Conservation (phyloP, 306 rosid genomes). For the Corylus americana region DNA sequence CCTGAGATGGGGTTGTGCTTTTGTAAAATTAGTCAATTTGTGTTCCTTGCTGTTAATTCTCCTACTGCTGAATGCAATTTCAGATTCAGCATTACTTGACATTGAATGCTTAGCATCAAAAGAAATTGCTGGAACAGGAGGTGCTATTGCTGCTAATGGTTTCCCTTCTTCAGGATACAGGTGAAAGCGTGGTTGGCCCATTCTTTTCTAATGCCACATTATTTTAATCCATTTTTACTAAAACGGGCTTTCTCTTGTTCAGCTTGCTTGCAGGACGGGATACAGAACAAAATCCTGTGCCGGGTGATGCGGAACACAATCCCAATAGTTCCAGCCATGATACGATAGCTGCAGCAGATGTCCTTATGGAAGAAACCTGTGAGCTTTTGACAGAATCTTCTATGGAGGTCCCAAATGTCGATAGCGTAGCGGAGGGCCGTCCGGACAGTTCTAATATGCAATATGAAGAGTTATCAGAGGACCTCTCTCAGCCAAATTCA, state of each 20-base stretch:
- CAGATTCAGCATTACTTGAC: conserved; percentile 41
- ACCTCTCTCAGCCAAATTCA: conserved; percentile 37
- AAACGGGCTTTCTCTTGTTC: conserved; percentile 37
- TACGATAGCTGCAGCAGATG: conserved; percentile 31
- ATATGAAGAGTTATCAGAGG: conserved; percentile 38
- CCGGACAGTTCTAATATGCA: conserved; percentile 55
- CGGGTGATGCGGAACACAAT: conserved; percentile 28
- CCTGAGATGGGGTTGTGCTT: background rate
- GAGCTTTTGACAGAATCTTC: conserved; percentile 46
- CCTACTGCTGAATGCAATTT: conserved; percentile 34
- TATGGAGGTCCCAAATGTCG: conserved; percentile 50
- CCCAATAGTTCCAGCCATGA: conserved; percentile 35
- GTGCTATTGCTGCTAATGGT: conserved; percentile 50
- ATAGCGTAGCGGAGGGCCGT: conserved; percentile 40
- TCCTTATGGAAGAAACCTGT: conserved; percentile 35
- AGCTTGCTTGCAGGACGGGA: conserved; percentile 44
- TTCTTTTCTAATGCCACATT: background rate
- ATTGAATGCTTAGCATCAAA: conserved; percentile 32
- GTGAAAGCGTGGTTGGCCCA: conserved; percentile 35
- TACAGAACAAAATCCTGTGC: conserved; percentile 34
- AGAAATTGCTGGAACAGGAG: conserved; percentile 41
- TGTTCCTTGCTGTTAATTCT: conserved; percentile 16
- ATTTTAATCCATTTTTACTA: background rate
- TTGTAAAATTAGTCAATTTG: conserved; percentile 7
- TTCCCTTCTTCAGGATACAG: conserved; percentile 43